Evolutionary conservation across 2,329 filamentous ascomycete genomes (phyloP).

Genomic region (Pleomassaria siparia): DNA sequence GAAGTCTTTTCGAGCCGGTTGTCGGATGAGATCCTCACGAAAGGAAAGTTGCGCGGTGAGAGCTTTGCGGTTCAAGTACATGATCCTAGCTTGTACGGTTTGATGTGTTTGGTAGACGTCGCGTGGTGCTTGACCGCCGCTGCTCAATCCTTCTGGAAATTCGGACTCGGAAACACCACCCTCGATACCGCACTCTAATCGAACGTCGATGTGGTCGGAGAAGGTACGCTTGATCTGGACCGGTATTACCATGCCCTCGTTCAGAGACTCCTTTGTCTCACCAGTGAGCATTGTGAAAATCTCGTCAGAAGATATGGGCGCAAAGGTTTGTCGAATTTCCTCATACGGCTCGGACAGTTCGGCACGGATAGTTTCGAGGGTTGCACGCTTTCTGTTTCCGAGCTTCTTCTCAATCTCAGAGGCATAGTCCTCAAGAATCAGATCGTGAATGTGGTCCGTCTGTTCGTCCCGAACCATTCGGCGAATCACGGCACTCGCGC

Average conservation of each 20-base stretch:
- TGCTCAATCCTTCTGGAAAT: conserved; percentile 68
- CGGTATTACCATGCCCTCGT: conserved; percentile 88
- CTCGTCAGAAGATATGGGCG: conserved; percentile 69
- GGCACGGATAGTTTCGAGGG: conserved; percentile 91
- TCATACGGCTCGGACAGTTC: conserved; percentile 93
- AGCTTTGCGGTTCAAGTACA: conserved; percentile 83
- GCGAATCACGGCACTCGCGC: conserved; percentile 84
- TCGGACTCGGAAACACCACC: conserved; percentile 82
- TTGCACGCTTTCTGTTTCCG: conserved; percentile 91
- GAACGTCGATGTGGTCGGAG: conserved; percentile 89
- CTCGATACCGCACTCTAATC: conserved; percentile 91
- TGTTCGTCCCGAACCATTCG: conserved; percentile 94
- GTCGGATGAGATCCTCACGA: conserved; percentile 75
- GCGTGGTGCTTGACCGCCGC: conserved; percentile 47
- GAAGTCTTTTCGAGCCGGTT: conserved; percentile 68
- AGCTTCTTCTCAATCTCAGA: conserved; percentile 93
- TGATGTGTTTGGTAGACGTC: conserved; percentile 78
- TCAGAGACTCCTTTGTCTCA: conserved; percentile 80
- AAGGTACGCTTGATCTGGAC: conserved; percentile 86
- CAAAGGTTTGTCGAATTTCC: conserved; percentile 82
- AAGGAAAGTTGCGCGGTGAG: conserved; percentile 83
- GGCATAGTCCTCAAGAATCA: conserved; percentile 95
- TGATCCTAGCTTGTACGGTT: conserved; percentile 83
- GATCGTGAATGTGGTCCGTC: conserved; percentile 92
- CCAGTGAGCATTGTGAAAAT: conserved; percentile 97